A percentile compares a stretch with the other conserved stretches of the same genome.
Evolutionary conservation across 352 stramenopile genomes (phyloP).

Genomic region (Phytopythium ostracodes): DNA sequence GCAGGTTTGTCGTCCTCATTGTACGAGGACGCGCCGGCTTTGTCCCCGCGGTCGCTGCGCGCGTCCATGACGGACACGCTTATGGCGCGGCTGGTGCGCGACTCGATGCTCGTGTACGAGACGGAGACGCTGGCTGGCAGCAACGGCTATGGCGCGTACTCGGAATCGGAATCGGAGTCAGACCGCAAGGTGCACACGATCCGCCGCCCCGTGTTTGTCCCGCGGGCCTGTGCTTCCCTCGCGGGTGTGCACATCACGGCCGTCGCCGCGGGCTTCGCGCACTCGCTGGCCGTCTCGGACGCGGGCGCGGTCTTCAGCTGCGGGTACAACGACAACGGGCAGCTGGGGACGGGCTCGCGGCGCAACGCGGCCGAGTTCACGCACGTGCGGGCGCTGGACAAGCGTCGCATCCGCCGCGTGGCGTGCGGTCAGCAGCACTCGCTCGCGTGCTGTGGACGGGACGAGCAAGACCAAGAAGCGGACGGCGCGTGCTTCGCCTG

Average conservation of each 20-base stretch:
- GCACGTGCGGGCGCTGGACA: constrained; percentile 40
- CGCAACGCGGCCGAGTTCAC: constrained; percentile 66
- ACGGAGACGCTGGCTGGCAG: constrained; percentile 21
- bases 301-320: constrained; percentile 59
- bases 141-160: no score
- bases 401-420: constrained; percentile 53
- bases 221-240: constrained; percentile 36
- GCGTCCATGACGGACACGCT: constrained; percentile 39
- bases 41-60: constrained; percentile 18
- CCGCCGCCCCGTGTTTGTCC: constrained; percentile 43
- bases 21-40: constrained; percentile 15
- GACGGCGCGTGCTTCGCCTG: constrained; percentile 67
- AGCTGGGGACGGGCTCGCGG: constrained; percentile 59
- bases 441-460: constrained; percentile 31
- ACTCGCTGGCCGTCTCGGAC: constrained; percentile 60
- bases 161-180: constrained; percentile 14
- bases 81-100: constrained; percentile 54
- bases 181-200: constrained; percentile 55
- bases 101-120: constrained; percentile 71
- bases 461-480: constrained; percentile 12
- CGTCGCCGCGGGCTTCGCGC: constrained; percentile 66
- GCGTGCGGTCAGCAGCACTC: constrained; percentile 79
- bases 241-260: constrained; percentile 39
- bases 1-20: constrained; percentile 34
- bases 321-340: constrained; percentile 83